Percentiles rank a stretch among this genome's conserved stretches.
Evolutionary conservation across 306 rosid species (phyloP).

Genomic region (Nissolia schottii): DNA sequence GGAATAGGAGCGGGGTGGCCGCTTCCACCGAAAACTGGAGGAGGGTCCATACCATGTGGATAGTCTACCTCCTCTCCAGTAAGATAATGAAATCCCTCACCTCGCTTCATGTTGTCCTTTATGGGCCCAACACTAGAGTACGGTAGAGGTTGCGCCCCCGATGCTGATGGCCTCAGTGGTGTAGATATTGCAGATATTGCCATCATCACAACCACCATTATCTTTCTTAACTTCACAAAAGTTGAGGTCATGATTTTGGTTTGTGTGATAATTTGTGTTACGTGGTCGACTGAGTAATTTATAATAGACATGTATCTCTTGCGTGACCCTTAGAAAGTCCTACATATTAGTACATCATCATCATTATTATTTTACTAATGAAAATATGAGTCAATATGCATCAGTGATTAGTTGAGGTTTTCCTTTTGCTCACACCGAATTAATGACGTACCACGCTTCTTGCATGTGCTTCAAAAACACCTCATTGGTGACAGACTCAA

Average conservation of each 20-base stretch:
- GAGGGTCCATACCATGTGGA: constrained; percentile 41
- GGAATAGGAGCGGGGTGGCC: constrained; percentile 49
- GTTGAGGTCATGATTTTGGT: constrained; percentile 19
- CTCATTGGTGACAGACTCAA: not conserved
- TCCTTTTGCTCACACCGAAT: constrained; percentile 24
- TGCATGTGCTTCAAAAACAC: constrained; percentile 30
- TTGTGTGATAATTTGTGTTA: constrained; percentile 17
- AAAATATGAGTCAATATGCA: not conserved
- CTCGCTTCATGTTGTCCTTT: constrained; percentile 2
- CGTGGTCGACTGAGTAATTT: not conserved
- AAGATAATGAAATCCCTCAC: not conserved
- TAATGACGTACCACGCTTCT: constrained; percentile 43
- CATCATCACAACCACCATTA: constrained; percentile 14
- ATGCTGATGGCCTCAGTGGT: not conserved
- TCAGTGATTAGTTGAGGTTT: constrained; percentile 11
- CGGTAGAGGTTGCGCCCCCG: not conserved
- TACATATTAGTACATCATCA: no score
- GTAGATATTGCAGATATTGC: not conserved
- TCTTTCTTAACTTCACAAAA: not conserved
- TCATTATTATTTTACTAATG: no score
- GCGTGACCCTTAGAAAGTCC: not conserved
- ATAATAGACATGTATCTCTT: not conserved
- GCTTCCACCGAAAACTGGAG: constrained; percentile 39
- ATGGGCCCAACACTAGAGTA: not conserved
- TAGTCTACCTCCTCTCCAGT: constrained; percentile 29